Base-by-base conservation (phyloP, 108 stramenopile species). In the Nitzschia sp. region DNA sequence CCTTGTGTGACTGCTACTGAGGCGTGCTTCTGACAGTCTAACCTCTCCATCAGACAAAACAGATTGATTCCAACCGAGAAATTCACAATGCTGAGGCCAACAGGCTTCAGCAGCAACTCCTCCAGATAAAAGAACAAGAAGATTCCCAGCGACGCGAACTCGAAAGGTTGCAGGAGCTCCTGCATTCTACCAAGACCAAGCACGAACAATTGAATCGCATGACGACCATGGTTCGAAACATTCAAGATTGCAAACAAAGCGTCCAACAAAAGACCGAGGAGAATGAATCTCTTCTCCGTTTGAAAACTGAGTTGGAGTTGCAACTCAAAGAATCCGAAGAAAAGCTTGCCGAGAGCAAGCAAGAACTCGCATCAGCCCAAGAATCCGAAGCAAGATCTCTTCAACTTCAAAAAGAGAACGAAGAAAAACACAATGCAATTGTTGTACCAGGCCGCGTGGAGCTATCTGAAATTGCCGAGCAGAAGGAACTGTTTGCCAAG, bases 391-490 rank as follows among this genome's bases (percentile, higher is more conserved):
- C 46, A 46, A 59, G 69, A 40, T 46, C 60, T 44, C 76, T 67
- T 19, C 58, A 52, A 57, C 68, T 24, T 58, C 75, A 70, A 24
- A 24, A 21, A 24, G 40, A 61, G 20, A 54, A 60, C 17, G 53
- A 54, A 38, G 41, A 43, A 19, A 51, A 53, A 6, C 57, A 62
- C 17, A 73, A 81, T 46, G 48, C 66, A 6, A 50, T 67, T 6
- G 42, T 77, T 41, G 46, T 64, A 11, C 51, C 78, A 9, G 55
- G 68, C 10, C 65, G 70, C 38, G 71, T 79, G 24, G 66, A 67
- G 55, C 53, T 53, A 10, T 54, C 41, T 5, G 51, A 55, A 25
- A 21, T 67, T 17, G 66, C 66, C 6, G 53, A 67, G 34, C 29
- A 67, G 29, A 67, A 67, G 24, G 66, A 67, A 19, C 8, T 29